Evolutionary conservation across 2,329 filamentous ascomycete species (phyloP).

Genomic region (Phialophora expanda): DNA sequence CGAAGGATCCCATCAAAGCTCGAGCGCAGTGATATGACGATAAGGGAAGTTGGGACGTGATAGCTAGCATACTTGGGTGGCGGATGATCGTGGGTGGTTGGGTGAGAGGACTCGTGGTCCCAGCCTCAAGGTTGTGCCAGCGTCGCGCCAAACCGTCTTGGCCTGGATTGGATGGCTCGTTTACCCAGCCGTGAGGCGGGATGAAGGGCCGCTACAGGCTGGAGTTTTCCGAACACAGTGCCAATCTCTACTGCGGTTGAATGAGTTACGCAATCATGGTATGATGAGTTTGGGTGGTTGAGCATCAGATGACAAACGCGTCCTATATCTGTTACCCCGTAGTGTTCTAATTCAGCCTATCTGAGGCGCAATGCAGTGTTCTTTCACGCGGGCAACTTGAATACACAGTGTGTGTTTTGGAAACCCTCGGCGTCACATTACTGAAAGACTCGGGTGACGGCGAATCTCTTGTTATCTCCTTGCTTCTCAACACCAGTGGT

Average conservation of each 20-base stretch:
- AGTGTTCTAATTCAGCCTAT: neutral
- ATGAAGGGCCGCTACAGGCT: neutral
- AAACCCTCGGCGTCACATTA: neutral
- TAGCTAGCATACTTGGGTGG: neutral
- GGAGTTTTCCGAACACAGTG: neutral
- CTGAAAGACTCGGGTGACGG: neutral
- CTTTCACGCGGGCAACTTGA: neutral
- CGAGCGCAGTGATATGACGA: neutral
- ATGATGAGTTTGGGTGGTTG: neutral
- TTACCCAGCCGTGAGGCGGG: constrained; percentile 11
- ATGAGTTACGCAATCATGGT: neutral
- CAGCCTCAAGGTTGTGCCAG: constrained; percentile 2
- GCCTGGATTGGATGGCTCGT: constrained; percentile 15
- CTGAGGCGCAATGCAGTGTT: neutral
- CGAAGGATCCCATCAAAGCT: neutral
- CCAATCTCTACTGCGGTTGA: neutral
- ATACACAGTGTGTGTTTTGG: neutral
- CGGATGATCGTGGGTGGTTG: constrained; percentile 9
- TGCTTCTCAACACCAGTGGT: neutral
- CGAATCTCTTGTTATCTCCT: neutral
- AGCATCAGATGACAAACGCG: neutral
- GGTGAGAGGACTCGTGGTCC: neutral
- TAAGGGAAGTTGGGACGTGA: neutral
- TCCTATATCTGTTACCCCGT: neutral
- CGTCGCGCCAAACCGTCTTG: neutral